Conservation (phyloP, 2,329 filamentous ascomycete genomes). For the Fusarium begoniae region DNA sequence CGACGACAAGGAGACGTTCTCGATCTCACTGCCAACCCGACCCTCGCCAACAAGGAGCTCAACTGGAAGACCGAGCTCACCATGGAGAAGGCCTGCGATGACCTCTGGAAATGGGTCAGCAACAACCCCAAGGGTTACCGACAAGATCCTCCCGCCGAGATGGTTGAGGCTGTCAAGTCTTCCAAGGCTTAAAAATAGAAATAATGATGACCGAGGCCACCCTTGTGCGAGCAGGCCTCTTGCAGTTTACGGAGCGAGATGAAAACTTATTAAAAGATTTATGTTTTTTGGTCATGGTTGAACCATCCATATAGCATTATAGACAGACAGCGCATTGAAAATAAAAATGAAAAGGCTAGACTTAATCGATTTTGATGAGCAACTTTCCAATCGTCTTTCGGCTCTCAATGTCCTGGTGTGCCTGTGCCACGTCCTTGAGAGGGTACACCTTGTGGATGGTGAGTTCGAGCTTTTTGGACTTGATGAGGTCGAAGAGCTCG, state of each 20-base stretch:
- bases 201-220: slow-evolving; percentile 17
- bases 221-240: slow-evolving; percentile 27
- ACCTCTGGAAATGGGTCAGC: slow-evolving; percentile 96
- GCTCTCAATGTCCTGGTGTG: slow-evolving; percentile 81
- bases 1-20: slow-evolving; percentile 90
- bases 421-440: slow-evolving; percentile 74
- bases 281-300: slow-evolving; percentile 34
- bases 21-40: slow-evolving; percentile 91
- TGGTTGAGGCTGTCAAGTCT: slow-evolving; percentile 72
- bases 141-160: slow-evolving; percentile 85
- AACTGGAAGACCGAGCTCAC: slow-evolving; percentile 91
- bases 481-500: slow-evolving; percentile 78
- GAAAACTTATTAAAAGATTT: slow-evolving; percentile 15
- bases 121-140: slow-evolving; percentile 97
- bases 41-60: slow-evolving; percentile 86
- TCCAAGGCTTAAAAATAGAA: slow-evolving; percentile 40
- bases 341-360: slow-evolving; percentile 24
- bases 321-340: slow-evolving; percentile 32
- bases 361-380: slow-evolving; percentile 70
- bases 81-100: slow-evolving; percentile 90
- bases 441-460: slow-evolving; percentile 81
- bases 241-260: slow-evolving; percentile 15
- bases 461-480: slow-evolving; percentile 74
- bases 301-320: slow-evolving; percentile 37
- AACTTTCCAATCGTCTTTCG: slow-evolving; percentile 87